Conservation (phyloP, 371 early-diverging fungal species). For the Enterocytospora artemiae region DNA sequence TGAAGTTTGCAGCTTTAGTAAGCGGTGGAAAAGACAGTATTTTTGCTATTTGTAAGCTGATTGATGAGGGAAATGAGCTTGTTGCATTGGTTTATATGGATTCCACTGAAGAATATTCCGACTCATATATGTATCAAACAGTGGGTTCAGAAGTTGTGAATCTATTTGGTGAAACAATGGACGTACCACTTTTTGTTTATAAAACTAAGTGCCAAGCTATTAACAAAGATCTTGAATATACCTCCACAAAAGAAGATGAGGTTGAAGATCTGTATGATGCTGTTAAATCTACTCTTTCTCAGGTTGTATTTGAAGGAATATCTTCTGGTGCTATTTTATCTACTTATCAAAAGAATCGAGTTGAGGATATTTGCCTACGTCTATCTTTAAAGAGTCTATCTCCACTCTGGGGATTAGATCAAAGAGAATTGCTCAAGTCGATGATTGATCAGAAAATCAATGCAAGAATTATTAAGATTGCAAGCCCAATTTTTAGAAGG, state of each 20-base stretch:
- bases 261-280: slow-evolving; percentile 82
- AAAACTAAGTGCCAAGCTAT: slow-evolving; percentile 68
- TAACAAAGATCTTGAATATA: slow-evolving; percentile 58
- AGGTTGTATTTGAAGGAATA: slow-evolving; percentile 71
- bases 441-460: slow-evolving; percentile 75
- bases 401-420: slow-evolving; percentile 82
- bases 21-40: slow-evolving; percentile 97
- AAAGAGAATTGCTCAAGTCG: slow-evolving; percentile 70
- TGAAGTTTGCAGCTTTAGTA: slow-evolving; percentile 56
- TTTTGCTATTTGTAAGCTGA: slow-evolving; percentile 84
- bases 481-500: slow-evolving; percentile 61
- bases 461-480: slow-evolving; percentile 82
- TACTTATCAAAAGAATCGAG: slow-evolving; percentile 85
- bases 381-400: slow-evolving; percentile 70
- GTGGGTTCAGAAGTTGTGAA: slow-evolving; percentile 83
- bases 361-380: slow-evolving; percentile 77
- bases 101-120: slow-evolving; percentile 69
- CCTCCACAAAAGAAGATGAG: slow-evolving; percentile 66
- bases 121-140: slow-evolving; percentile 95
- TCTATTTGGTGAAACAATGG: slow-evolving; percentile 72
- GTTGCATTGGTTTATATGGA: slow-evolving; percentile 81
- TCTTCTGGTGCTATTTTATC: slow-evolving; percentile 92
- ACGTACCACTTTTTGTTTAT: slow-evolving; percentile 71
- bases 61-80: slow-evolving; percentile 78
- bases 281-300: slow-evolving; percentile 62